Percentiles rank a stretch among this genome's conserved stretches.
These are phyloP conservation scores for Colletotrichum aenigma DNA, from an alignment of 2,329 filamentous ascomycete species.

Conservation along the genomic window DNA sequence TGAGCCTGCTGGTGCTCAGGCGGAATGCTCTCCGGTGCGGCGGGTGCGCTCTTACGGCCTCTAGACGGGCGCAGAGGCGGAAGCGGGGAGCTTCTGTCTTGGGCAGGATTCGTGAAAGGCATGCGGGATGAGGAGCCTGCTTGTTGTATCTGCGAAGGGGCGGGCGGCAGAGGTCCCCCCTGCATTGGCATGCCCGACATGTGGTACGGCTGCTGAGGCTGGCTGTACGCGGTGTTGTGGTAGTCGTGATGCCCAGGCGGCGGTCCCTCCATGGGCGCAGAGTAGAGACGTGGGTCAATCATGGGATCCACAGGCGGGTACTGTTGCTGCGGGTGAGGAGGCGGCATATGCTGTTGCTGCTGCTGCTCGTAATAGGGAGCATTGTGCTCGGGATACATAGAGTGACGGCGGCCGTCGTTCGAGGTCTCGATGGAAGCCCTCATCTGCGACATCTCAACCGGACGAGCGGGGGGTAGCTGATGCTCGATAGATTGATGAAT, in stretches of 20 bases:
- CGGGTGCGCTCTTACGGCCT: conserved; percentile 8
- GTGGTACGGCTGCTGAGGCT: conserved; percentile 11
- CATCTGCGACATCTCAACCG: conserved; percentile 18
- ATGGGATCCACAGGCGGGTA: conserved; percentile 7
- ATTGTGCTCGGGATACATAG: conserved; percentile 15
- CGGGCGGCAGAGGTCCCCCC: conserved; percentile 3
- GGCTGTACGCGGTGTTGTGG: conserved; percentile 7
- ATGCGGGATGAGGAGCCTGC: conserved; percentile 14
- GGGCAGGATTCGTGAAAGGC: conserved; percentile 20
- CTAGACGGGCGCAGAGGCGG: conserved; percentile 18
- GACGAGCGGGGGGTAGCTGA: conserved; percentile 14
- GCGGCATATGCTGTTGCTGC: conserved; percentile 10
- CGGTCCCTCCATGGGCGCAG: conserved; percentile 15
- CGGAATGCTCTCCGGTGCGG: not conserved
- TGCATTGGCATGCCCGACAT: conserved; percentile 8
- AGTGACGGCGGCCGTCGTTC: conserved; percentile 13
- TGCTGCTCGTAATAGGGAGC: conserved; percentile 2
- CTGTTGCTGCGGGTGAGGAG: conserved; percentile 7
- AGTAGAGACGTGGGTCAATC: conserved; percentile 17
- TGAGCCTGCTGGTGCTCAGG: conserved; percentile 5
- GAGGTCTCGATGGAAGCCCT: conserved; percentile 9
- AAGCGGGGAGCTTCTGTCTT: conserved; percentile 20
- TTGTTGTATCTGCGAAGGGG: conserved; percentile 3
- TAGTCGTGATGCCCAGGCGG: conserved; percentile 12
- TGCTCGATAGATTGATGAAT: conserved; percentile 11